These are phyloP conservation scores for Chalaropsis thielavioides DNA, from an alignment of 2,329 filamentous ascomycete genomes.

Conservation along the genomic window DNA sequence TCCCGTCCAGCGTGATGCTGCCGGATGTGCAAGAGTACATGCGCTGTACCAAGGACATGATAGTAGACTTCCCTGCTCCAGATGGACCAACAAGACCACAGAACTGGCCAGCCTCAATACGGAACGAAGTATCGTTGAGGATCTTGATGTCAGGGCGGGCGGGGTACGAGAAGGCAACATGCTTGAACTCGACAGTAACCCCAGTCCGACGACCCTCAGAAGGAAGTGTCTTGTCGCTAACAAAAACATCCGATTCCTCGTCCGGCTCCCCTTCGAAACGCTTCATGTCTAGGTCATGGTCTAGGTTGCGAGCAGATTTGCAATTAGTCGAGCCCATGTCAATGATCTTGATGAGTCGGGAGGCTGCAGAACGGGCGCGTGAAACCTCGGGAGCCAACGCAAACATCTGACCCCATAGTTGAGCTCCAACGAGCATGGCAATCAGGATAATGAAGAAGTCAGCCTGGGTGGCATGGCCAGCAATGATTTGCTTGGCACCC, in stretches of 20 bases:
- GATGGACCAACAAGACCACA: constrained; percentile 50
- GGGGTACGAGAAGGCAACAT: constrained; percentile 52
- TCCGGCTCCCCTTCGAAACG: constrained; percentile 23
- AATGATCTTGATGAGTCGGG: constrained; percentile 40
- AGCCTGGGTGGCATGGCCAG: constrained; percentile 46
- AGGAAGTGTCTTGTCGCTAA: neutral
- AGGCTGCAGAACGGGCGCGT: constrained; percentile 46
- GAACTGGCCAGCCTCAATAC: constrained; percentile 45
- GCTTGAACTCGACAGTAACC: constrained; percentile 35
- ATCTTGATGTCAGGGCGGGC: constrained; percentile 44
- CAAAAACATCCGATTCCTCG: constrained; percentile 25
- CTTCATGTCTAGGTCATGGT: constrained; percentile 20
- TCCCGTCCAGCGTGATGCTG: constrained; percentile 31
- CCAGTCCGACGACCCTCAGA: constrained; percentile 22
- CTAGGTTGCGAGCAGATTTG: constrained; percentile 15
- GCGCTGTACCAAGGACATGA: constrained; percentile 40
- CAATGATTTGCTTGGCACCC: constrained; percentile 55
- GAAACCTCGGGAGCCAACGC: constrained; percentile 62
- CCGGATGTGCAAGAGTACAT: constrained; percentile 34
- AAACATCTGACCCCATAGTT: constrained; percentile 62
- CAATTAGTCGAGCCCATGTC: constrained; percentile 27
- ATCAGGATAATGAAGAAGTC: constrained; percentile 65
- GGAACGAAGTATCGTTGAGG: constrained; percentile 40
- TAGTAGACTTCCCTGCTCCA: constrained; percentile 53
- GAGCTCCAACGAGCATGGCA: constrained; percentile 56